These are phyloP conservation scores for Fraxinus baroniana DNA, from an alignment of 305 asterid species.

Conservation along the genomic window DNA sequence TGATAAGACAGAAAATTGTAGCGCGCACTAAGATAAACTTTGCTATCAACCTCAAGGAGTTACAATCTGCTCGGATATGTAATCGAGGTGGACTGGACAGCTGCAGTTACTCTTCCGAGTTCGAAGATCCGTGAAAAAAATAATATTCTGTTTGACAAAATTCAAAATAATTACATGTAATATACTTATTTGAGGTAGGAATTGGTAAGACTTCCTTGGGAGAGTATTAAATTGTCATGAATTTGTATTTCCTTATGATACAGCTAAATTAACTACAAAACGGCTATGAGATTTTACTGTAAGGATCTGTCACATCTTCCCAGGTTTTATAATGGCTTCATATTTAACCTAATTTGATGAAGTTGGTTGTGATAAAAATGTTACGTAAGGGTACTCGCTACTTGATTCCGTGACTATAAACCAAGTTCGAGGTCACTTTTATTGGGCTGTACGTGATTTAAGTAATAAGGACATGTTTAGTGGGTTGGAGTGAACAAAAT, in stretches of 20 bases:
- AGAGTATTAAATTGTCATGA: not conserved
- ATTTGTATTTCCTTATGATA: not conserved
- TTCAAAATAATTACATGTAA: not conserved
- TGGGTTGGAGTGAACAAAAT: not conserved
- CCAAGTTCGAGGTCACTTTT: not conserved
- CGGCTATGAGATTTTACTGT: not conserved
- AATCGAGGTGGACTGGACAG: not conserved
- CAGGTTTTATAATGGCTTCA: not conserved
- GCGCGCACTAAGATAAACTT: not conserved
- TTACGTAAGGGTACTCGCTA: not conserved
- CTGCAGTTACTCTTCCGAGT: not conserved
- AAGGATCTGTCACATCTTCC: not conserved
- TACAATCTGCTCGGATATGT: not conserved
- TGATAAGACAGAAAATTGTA: conserved; percentile 19
- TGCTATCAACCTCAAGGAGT: not conserved
- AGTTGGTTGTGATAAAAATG: not conserved
- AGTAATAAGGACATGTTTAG: not conserved
- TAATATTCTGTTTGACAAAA: not conserved
- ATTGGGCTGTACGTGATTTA: not conserved
- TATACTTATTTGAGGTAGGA: not conserved
- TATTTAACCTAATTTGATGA: not conserved
- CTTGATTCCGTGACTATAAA: too few species aligned
- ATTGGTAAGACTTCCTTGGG: not conserved
- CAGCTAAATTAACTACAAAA: not conserved
- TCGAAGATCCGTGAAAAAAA: not conserved